Evolutionary conservation across 2,329 filamentous ascomycete genomes (phyloP).

Genomic region (Epichloe sp.): DNA sequence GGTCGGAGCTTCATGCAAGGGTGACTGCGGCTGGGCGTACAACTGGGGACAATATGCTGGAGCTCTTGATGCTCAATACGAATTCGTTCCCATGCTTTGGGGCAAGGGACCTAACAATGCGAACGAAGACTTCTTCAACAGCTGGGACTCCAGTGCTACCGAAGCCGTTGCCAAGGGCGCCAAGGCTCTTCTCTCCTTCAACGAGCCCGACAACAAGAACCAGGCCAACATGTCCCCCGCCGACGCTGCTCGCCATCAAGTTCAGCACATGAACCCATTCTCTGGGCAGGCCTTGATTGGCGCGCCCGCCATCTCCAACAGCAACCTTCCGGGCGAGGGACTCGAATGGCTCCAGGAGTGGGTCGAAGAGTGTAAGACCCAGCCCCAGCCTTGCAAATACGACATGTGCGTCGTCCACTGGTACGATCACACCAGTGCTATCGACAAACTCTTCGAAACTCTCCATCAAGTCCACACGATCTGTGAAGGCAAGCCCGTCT

Average conservation of each 20-base stretch:
- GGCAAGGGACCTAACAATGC: constrained; percentile 21
- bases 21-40: constrained; percentile 46
- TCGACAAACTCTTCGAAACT: constrained; percentile 38
- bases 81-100: constrained; percentile 59
- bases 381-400: constrained; percentile 28
- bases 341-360: constrained; percentile 25
- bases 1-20: constrained; percentile 30
- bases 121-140: constrained; percentile 19
- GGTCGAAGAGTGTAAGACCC: background rate
- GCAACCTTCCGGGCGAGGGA: constrained; percentile 34
- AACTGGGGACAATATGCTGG: constrained; percentile 48
- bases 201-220: constrained; percentile 52
- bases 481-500: constrained; percentile 39
- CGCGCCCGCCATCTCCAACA: constrained; percentile 48
- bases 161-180: constrained; percentile 39
- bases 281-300: constrained; percentile 39
- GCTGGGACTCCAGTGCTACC: constrained; percentile 39
- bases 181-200: constrained; percentile 51
- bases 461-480: constrained; percentile 30
- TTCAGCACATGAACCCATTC: constrained; percentile 45
- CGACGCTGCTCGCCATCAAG: no score
- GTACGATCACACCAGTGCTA: constrained; percentile 39
- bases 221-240: constrained; percentile 46
- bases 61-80: constrained; percentile 29
- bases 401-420: constrained; percentile 53